Evolutionary conservation across 441 rosid species (phyloP).

Genomic region (Corymbia citriodora): DNA sequence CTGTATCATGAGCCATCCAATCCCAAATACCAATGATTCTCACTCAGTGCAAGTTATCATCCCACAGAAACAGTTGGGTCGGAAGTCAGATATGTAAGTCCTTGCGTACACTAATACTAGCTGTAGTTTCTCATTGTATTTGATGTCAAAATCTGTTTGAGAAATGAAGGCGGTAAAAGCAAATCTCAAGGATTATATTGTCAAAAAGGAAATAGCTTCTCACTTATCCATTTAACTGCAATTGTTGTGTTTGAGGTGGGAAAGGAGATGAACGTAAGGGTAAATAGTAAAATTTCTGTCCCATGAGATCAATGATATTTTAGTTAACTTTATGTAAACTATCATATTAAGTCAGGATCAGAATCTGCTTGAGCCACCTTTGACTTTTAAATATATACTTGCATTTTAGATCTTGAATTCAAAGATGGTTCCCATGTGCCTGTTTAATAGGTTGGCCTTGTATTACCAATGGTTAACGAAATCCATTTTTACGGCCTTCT

Average conservation of each 20-base stretch:
- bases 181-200: not conserved
- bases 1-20: conserved; percentile 83
- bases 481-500: not conserved
- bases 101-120: not conserved
- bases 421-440: not conserved
- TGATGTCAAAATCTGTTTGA: not conserved
- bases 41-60: conserved; percentile 83
- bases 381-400: not conserved
- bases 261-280: not conserved
- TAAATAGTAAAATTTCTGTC: not conserved
- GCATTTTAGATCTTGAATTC: not conserved
- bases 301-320: not conserved
- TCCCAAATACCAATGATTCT: conserved; percentile 78
- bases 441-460: not conserved
- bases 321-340: not conserved
- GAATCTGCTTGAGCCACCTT: not conserved
- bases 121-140: not conserved
- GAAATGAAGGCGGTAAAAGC: not conserved
- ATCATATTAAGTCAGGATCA: not conserved
- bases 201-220: not conserved
- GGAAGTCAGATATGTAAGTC: conserved; percentile 86
- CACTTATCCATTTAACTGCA: not conserved
- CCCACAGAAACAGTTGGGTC: conserved; percentile 91
- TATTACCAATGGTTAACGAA: not conserved
- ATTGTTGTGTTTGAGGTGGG: not conserved